Evolutionary conservation across 495 filamentous ascomycete species (phyloP), one percentile per base, ranked within the genome.

Genomic region (Acidiella bohemica): DNA sequence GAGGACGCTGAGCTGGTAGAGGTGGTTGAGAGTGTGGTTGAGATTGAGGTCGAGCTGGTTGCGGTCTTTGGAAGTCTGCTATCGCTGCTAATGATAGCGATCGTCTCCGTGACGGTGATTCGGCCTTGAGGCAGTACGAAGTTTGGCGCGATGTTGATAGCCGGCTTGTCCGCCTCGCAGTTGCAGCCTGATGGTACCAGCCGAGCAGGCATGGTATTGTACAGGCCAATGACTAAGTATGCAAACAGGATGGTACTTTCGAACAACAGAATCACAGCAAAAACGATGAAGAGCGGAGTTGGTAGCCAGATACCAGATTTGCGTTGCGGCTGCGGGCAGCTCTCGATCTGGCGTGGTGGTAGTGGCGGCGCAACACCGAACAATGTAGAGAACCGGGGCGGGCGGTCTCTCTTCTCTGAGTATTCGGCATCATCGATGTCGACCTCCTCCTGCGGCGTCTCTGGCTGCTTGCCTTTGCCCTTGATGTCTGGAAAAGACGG

Each of bases 181-280:
- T 36, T 26, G 39, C 44, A 41, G 12, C 9, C 16, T 7, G 32
- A 27, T 10, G 40, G 32, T 19, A 49, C 18, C 2, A 49, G 18
- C n/a, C 41, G 36, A 12, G 12, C 3, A 20, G 47, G 42, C 3
- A 46, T 17, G 30, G 41, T 50, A 39, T 34, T 43, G 48, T 51
- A 51, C 1, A 51, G 38, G 10, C 48, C 48, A 21, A 51, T 51
- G 43, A 47, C 31, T 14, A 43, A 42, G 34, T 47, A 51, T 16
- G 43, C 48, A 36, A 51, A 51, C 1, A 51, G 44, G 7, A 39
- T 7, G 1, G 43, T 47, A 36, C 37, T 47, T 23, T 47, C 43
- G 44, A 47, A 47, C 12, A 47, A 27, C 17, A 51, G 32, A 9
- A 51, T 36, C 30, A 40, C 16, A 28, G 30, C 33, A 9, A 51